Base-by-base conservation (phyloP, 495 filamentous ascomycete species). In the Daldinia childiae region DNA sequence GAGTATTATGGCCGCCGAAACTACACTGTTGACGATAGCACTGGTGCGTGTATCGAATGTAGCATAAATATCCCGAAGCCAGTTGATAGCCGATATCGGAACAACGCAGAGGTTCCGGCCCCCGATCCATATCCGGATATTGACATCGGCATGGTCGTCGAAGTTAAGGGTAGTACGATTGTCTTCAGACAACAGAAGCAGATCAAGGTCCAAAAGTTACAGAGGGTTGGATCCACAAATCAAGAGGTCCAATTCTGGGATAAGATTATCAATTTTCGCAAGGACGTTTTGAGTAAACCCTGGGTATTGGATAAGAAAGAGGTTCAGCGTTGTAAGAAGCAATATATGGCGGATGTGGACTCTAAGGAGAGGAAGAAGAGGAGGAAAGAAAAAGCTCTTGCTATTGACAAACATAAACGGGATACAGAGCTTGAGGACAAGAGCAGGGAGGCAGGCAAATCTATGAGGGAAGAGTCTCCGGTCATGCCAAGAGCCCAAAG, bases 11-110 rank as follows among this genome's bases (percentile, higher is more conserved):
- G 80, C 5, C 87, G 85, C 64, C 87, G 85, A 19, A 79, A 92
- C 62, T 86, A 93, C 48, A 92, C 87, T 0, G 73, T 98, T 27
- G 95, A 98, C 69, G 95, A 99, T 79, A 90, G 92, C 77, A 95
- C 91, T 74, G 96, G 95, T 9, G 80, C 84, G 4, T 91, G 86
- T 1, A 86, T 98, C 34, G 91, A 97, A 52, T 85, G 83, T 48
- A 54, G 72, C 45, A 61, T 79, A 24, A 57, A 65, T 39, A 59
- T 76, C 21, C 58, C 65, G 19, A 78, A 62, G 41, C 62, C 75
- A 6, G 50, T n/a, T 24, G 34, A 57, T 34, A 64, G 41, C 39
- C 56, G 50, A 26, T 17, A 5, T 38, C 12, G 64, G 52, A 52
- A 75, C 26, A 32, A 17, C 15, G 9, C 24, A 17, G 21, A 45